Evolutionary conservation across 179 eudicot genomes (phyloP), one percentile per base, ranked within the genome.

Genomic region (Carnegiea gigantea): DNA sequence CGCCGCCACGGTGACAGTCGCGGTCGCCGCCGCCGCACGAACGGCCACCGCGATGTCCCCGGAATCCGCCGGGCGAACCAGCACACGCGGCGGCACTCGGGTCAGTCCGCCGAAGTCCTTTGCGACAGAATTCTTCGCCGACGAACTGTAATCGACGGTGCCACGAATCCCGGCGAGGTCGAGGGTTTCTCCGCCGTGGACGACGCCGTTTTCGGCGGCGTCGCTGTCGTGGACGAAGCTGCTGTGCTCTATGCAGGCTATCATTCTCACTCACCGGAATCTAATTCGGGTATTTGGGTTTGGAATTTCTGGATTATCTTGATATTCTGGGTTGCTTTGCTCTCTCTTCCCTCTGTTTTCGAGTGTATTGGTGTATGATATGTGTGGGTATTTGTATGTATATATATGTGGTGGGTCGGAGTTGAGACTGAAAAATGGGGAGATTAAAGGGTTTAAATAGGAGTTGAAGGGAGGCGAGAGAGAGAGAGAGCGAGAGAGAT

Each of bases 71-170:
- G 98, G 95, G 3, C 84, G 80, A 14, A 93, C 75, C 14, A 92
- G 83, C 30, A 93, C 98, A 3, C 84, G 43, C 1, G 98, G 92
- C n/a, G 70, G 83, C 0, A 85, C 40, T 21, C 64, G 33, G 6
- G 48, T 81, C 73, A 93, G n/a, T 14, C 98, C 98, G 46, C 98
- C 98, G 87, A 94, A 94, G 68, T 94, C 98, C 60, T 80, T 90
- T 2, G 79, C 81, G 84, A 88, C 92, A 26, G 75, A 79, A 53
- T 70, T 81, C 68, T 82, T 80, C 0, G 80, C 59, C 6, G 77
- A 40, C 1, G 84, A 33, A 26, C 72, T 72, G 83, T 79, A 79
- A 6, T 91, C 92, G 5, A 92, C 77, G 26, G 81, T 83, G 0
- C 91, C 92, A n/a, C 87, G 67, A 33, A 90, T 64, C 6, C 44